Conservation (phyloP, 495 filamentous ascomycete genomes). For the Parathielavia appendiculata region DNA sequence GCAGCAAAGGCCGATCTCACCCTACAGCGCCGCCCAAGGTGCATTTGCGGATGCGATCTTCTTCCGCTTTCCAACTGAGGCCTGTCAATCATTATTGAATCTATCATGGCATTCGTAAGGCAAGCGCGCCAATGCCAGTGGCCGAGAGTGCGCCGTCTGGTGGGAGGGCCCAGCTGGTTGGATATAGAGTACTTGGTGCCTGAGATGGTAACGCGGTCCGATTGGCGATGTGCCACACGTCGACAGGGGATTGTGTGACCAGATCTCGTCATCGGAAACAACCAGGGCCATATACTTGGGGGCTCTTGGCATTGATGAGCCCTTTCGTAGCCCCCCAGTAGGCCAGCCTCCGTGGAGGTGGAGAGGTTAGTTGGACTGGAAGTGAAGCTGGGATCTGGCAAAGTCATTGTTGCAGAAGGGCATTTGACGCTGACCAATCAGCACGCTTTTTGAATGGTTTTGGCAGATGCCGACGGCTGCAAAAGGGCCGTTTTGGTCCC, state of each 20-base stretch:
- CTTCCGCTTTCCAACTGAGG: neutral
- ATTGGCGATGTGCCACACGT: conserved; percentile 27
- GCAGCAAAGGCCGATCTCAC: neutral
- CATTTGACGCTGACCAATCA: too few relatives aligned
- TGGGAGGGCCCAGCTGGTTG: conserved; percentile 23
- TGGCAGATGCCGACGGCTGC: too few relatives aligned
- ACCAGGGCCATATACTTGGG: conserved; percentile 1
- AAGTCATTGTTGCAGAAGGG: too few relatives aligned
- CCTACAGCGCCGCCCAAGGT: neutral
- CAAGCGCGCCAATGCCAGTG: neutral
- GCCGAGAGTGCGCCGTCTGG: conserved; percentile 5
- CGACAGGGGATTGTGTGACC: conserved; percentile 16
- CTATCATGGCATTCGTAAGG: neutral
- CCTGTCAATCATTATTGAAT: neutral
- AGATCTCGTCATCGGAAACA: conserved; percentile 26
- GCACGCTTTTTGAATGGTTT: too few relatives aligned
- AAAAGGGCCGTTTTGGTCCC: too few relatives aligned
- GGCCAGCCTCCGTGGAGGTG: too few relatives aligned
- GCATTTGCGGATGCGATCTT: neutral
- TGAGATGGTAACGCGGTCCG: conserved; percentile 19
- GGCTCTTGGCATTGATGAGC: neutral
- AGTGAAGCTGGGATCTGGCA: too few relatives aligned
- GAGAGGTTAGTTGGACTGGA: too few relatives aligned
- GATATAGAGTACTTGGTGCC: conserved; percentile 23
- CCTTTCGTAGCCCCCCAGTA: too few relatives aligned